Base-by-base conservation (phyloP, 148 eudicot species). In the Vaccinium darrowii region DNA sequence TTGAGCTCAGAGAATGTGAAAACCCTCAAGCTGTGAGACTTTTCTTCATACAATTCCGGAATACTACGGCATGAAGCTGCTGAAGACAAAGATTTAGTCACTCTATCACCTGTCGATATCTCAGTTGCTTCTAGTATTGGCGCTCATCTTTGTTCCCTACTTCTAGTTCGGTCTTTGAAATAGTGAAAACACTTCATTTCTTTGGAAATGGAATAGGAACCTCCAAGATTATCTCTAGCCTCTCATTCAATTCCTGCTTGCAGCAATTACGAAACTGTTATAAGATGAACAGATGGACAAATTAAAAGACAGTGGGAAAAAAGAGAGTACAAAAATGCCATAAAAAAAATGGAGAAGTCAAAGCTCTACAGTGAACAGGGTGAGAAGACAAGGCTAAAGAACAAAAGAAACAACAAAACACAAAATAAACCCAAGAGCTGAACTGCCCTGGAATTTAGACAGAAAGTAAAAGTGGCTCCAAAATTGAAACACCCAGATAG, bases 131-230 rank as follows among this genome's bases (percentile, higher is more conserved):
- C 85, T n/a, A 95, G 27, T 82, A 88, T 89, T 23, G 98, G 96
- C 33, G 94, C 96, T 82, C 96, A 95, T 87, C 90, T 92, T 78
- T 85, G 93, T 4, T 65, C 88, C 82, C 90, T 91, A 13, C 84
- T 71, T 54, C 90, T 85, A 76, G 39, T 75, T 74, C 83, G 90
- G 67, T 90, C 91, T 86, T 92, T 94, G 62, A 95, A 93, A 81
- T 90, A 92, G 85, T 88, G 84, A 60, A 94, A 95, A 86, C 98
- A 95, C 87, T 87, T 93, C 97, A 95, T 95, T 54, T 83, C 84
- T 54, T 82, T 84, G 79, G 25, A 11, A 43, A n/a, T 21, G 15
- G 33, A 65, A 21, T 21, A 58, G n/a, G 39, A 65, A 43, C 21
- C n/a, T 62, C 16, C 43, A 25, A 65, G 76, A 81, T 47, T 49